phyloP scores from a whole-genome alignment of 176 grass and related monocot species.

The Hsuehochloa calcarea region DNA sequence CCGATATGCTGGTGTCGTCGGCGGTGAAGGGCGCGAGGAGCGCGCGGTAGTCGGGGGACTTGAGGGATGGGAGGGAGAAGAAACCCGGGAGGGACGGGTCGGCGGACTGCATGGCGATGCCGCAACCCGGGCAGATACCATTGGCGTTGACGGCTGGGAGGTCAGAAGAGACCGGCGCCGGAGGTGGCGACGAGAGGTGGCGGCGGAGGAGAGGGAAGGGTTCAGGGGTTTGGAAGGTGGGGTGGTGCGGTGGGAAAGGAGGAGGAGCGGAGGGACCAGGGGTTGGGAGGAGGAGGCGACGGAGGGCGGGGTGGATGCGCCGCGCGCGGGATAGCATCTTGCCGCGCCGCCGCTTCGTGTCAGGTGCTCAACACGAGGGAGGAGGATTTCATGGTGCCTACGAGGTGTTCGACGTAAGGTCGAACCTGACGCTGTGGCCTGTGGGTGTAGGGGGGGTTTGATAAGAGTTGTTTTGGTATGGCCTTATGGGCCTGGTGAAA shows the following conservation, averaged over 20 bases:
- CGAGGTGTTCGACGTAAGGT: constrained; percentile 16
- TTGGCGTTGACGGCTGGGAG: neutral
- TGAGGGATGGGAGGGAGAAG: constrained; percentile 54
- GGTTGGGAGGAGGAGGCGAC: neutral
- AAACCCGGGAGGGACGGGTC: constrained; percentile 64
- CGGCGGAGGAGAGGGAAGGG: constrained; percentile 12
- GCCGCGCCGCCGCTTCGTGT: constrained; percentile 12
- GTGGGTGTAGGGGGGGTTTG: neutral
- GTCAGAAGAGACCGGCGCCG: neutral
- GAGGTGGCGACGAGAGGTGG: constrained; percentile 29
- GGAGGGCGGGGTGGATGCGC: constrained; percentile 22
- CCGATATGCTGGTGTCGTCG: constrained; percentile 55
- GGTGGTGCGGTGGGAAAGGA: neutral
- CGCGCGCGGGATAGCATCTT: constrained; percentile 42
- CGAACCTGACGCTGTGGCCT: neutral
- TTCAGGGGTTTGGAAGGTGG: constrained; percentile 15
- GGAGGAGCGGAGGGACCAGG: neutral
- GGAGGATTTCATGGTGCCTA: neutral
- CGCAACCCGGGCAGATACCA: constrained; percentile 50
- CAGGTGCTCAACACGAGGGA: neutral
- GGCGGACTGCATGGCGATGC: constrained; percentile 61
- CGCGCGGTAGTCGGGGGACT: constrained; percentile 44
- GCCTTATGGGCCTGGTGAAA: neutral
- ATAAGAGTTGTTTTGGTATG: no score
- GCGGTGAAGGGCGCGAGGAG: constrained; percentile 28